Evolutionary conservation across 2,329 filamentous ascomycete species (phyloP).

Genomic region (Fusarium zealandicum): DNA sequence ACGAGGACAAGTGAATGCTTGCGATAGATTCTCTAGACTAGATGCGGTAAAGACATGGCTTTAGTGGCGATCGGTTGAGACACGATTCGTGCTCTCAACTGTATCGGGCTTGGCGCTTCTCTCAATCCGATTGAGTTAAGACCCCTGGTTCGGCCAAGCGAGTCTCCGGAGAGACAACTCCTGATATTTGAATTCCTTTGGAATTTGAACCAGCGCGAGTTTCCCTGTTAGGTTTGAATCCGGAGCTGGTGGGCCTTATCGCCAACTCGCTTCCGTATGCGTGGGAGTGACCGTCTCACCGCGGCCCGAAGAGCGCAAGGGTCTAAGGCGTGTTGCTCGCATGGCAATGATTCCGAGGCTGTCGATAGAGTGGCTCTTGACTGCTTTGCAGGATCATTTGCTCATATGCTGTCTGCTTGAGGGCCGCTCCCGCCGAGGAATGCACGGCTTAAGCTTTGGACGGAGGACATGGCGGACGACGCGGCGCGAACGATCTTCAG

Average conservation of each 20-base stretch:
- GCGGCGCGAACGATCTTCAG: not conserved
- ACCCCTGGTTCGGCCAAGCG: not conserved
- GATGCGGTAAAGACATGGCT: constrained; percentile 11
- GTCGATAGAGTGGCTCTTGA: not conserved
- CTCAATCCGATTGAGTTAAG: constrained; percentile 1
- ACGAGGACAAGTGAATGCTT: constrained; percentile 7
- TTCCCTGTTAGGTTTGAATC: not conserved
- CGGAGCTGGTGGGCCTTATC: not conserved
- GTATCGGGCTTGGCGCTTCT: not conserved
- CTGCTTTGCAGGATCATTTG: too few species aligned
- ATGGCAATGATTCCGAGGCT: not conserved
- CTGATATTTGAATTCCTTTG: constrained; percentile 4
- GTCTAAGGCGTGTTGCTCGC: not conserved
- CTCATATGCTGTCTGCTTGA: not conserved
- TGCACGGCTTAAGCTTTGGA: not conserved
- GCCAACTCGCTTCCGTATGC: not conserved
- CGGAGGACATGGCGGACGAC: not conserved
- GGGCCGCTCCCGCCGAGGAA: not conserved
- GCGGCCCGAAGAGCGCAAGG: constrained; percentile 2
- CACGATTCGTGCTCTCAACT: constrained; percentile 21
- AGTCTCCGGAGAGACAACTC: not conserved
- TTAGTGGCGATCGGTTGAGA: constrained; percentile 18
- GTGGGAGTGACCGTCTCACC: not conserved
- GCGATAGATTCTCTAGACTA: constrained; percentile 3
- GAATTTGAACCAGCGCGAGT: constrained; percentile 1